Conservation (phyloP, 257 asterid species). For the Jacaranda copaia region DNA sequence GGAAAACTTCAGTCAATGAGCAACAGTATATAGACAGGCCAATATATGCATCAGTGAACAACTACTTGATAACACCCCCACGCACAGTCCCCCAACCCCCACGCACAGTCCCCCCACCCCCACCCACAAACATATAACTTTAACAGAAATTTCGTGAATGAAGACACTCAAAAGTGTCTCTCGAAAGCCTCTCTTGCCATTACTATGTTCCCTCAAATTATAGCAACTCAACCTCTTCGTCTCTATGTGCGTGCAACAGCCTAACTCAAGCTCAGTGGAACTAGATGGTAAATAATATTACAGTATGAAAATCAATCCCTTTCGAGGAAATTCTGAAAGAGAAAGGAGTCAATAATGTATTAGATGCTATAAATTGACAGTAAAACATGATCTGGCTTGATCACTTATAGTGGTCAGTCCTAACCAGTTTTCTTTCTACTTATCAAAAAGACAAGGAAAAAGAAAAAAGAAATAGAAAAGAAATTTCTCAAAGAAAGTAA, state of each 20-base stretch:
- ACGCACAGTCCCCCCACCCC: no score
- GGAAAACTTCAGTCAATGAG: no score
- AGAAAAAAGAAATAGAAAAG: not conserved
- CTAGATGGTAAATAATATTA: not conserved
- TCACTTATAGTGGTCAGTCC: not conserved
- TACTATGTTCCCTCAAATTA: not conserved
- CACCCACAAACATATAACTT: no score
- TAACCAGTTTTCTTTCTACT: not conserved
- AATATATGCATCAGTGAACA: no score
- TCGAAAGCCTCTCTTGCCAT: not conserved
- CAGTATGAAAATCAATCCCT: not conserved
- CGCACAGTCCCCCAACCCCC: no score
- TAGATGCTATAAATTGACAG: conserved; percentile 22
- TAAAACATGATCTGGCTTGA: conserved; percentile 9
- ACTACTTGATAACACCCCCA: no score
- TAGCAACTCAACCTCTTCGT: no score
- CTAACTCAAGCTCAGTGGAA: not conserved
- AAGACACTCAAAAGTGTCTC: not conserved
- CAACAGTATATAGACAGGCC: no score
- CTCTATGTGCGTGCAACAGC: no score
- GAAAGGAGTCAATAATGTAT: not conserved
- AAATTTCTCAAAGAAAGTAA: not conserved
- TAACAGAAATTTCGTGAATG: not conserved
- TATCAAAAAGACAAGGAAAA: not conserved
- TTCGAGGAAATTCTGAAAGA: conserved; percentile 11